Conservation (phyloP, 1,284 basidiomycete genomes). For the Leccinum cinnamomeum region DNA sequence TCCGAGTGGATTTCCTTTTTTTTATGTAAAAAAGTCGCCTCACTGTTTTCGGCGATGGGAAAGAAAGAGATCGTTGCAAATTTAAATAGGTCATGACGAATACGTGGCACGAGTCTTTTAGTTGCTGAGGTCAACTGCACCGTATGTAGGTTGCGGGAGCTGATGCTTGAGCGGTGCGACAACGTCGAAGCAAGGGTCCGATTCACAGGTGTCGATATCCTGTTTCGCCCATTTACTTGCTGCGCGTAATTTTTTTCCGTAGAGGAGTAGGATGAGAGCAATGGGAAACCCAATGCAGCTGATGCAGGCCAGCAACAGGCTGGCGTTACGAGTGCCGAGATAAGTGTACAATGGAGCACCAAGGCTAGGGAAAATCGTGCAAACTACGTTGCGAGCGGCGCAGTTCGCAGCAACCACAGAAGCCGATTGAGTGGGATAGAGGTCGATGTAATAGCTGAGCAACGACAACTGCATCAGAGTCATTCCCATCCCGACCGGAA, state of each 20-base stretch:
- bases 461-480: conserved; percentile 32
- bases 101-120: conserved; percentile 2
- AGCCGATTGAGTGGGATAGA: conserved; percentile 30
- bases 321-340: conserved; percentile 27
- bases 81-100: conserved; percentile 2
- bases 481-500: conserved; percentile 33
- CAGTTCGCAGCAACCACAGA: conserved; percentile 32
- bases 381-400: conserved; percentile 17
- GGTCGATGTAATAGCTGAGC: conserved; percentile 33
- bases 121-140: conserved; percentile 11
- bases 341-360: conserved; percentile 24
- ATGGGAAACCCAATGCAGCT: conserved; percentile 29
- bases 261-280: conserved; percentile 20
- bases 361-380: conserved; percentile 25
- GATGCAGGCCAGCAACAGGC: conserved; percentile 26
- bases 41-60: background rate
- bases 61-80: background rate
- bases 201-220: conserved; percentile 8
- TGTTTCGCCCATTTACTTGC: conserved; percentile 30
- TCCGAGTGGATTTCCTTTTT: background rate
- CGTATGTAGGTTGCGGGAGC: conserved; percentile 17
- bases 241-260: conserved; percentile 21
- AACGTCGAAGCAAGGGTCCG: background rate
- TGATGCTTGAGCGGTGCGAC: conserved; percentile 15
- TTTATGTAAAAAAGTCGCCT: background rate